Conservation (phyloP, 2,329 filamentous ascomycete genomes). For the Botrytis hyacinthi region DNA sequence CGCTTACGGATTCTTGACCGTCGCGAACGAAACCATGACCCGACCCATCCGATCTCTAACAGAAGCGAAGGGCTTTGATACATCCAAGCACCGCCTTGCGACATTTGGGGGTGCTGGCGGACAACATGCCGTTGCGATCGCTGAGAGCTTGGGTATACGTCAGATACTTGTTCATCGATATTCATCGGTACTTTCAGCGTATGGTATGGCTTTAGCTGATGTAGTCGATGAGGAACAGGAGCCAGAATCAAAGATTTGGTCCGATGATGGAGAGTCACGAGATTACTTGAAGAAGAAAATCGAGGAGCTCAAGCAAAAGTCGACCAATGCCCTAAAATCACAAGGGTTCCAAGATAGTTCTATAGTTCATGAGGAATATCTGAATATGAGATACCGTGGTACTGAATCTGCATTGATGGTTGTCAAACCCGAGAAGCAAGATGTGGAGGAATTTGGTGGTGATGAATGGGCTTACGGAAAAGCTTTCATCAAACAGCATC, state of each 20-base stretch:
- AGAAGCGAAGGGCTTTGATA: conserved; percentile 89
- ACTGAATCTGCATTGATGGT: conserved; percentile 93
- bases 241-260: conserved; percentile 64
- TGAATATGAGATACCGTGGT: conserved; percentile 90
- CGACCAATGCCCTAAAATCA: conserved; percentile 61
- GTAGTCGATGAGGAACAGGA: conserved; percentile 90
- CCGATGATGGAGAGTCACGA: conserved; percentile 55
- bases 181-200: conserved; percentile 85
- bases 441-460: conserved; percentile 58
- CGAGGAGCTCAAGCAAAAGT: conserved; percentile 75
- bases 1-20: conserved; percentile 83
- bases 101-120: conserved; percentile 91
- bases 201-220: conserved; percentile 89
- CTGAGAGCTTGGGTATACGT: conserved; percentile 76
- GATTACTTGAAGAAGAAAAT: conserved; percentile 70
- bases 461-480: conserved; percentile 80
- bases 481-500: conserved; percentile 82
- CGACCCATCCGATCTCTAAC: conserved; percentile 86
- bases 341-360: conserved; percentile 77
- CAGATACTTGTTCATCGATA: conserved; percentile 86
- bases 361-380: conserved; percentile 84
- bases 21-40: conserved; percentile 90
- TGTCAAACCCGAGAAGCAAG: conserved; percentile 65
- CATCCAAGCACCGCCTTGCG: conserved; percentile 82
- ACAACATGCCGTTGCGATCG: conserved; percentile 90